Evolutionary conservation across 1,139 yeast species (phyloP).

Genomic region (Hansenula anomala): DNA sequence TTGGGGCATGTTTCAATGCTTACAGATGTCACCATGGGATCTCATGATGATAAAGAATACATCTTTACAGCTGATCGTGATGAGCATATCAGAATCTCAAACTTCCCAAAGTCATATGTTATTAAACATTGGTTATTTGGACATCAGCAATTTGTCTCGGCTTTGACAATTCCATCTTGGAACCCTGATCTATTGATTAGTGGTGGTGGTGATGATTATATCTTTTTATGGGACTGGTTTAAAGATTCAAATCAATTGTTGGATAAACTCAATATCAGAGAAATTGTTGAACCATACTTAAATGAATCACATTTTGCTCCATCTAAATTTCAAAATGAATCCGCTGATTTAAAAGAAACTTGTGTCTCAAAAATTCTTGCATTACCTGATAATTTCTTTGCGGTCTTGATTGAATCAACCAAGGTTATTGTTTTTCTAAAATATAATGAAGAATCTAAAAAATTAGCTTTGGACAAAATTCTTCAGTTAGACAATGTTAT

Average conservation of each 20-base stretch:
- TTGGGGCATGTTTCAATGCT: conserved; percentile 97
- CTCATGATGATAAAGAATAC: conserved; percentile 39
- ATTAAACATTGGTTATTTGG: conserved; percentile 85
- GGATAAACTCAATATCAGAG: conserved; percentile 44
- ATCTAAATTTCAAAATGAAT: conserved; percentile 55
- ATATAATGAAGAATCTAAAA: conserved; percentile 24
- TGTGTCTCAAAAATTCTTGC: conserved; percentile 46
- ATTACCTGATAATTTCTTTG: conserved; percentile 28
- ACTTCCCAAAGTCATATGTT: conserved; percentile 72
- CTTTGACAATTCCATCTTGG: conserved; percentile 50
- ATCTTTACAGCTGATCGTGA: conserved; percentile 88
- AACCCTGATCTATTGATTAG: conserved; percentile 50
- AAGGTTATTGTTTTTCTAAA: conserved; percentile 42
- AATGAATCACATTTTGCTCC: conserved; percentile 63
- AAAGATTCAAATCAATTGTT: conserved; percentile 39
- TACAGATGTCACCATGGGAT: conserved; percentile 57
- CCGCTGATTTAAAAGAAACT: conserved; percentile 43
- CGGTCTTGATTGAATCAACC: conserved; percentile 54
- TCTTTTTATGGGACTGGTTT: conserved; percentile 80
- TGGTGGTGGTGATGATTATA: conserved; percentile 85
- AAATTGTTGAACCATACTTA: conserved; percentile 43
- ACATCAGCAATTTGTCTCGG: conserved; percentile 76
- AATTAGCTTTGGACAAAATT: conserved; percentile 26
- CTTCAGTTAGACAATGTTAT: conserved; percentile 28
- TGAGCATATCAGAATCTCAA: conserved; percentile 89